Evolutionary conservation across 345 rosid species (phyloP).

Genomic region (Anacardium occidentale): DNA sequence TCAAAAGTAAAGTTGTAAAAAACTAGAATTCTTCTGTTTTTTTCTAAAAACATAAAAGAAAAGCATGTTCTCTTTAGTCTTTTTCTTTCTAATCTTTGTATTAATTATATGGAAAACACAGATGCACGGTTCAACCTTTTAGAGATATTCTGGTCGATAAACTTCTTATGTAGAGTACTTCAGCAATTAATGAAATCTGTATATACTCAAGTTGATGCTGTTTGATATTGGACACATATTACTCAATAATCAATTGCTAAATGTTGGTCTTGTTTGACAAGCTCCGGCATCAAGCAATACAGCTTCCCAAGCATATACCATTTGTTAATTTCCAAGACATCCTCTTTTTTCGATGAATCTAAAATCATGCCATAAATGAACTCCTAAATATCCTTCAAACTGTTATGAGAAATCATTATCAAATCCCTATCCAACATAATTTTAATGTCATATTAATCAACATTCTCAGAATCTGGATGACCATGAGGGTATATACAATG

Average conservation of each 20-base stretch:
- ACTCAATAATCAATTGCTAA: background rate
- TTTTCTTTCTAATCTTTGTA: background rate
- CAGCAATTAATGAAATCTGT: background rate
- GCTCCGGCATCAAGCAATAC: slow-evolving; percentile 2
- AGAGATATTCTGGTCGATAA: background rate
- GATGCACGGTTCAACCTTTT: background rate
- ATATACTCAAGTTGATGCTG: too few relatives aligned
- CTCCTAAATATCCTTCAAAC: background rate
- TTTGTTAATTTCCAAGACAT: background rate
- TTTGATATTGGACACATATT: background rate
- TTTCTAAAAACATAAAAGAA: background rate
- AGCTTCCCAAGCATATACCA: background rate
- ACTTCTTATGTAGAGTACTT: background rate
- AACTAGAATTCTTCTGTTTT: slow-evolving; percentile 8
- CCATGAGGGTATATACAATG: background rate
- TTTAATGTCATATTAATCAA: background rate
- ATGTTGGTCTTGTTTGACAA: background rate
- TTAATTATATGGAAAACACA: background rate
- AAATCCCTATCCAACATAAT: background rate
- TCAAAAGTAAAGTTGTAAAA: slow-evolving; percentile 10
- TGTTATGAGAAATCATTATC: background rate
- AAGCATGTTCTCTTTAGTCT: background rate
- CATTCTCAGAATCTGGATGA: slow-evolving; percentile 2
- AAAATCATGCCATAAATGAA: background rate
- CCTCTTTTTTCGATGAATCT: background rate